Percentiles rank a stretch among this genome's conserved stretches.
phyloP scores from a whole-genome alignment of 2,329 filamentous ascomycete species.

The Botrytis aclada region DNA sequence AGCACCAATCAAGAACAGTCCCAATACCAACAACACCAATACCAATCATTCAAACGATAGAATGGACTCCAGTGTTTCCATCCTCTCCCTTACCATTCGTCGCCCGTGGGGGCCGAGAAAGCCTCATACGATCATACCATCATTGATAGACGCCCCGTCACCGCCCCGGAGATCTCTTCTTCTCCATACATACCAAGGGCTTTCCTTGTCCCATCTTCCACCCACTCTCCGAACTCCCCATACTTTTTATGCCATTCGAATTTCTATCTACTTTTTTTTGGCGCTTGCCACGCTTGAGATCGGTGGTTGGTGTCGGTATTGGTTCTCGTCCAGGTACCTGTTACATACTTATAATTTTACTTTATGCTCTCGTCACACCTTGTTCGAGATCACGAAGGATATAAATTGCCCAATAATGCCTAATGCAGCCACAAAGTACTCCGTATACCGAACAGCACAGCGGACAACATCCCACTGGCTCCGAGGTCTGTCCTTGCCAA shows the following conservation, averaged over 20 bases:
- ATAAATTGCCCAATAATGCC: slow-evolving; percentile 19
- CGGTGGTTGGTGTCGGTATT: background rate
- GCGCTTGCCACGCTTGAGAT: slow-evolving; percentile 15
- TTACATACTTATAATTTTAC: background rate
- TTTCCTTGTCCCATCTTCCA: slow-evolving; percentile 5
- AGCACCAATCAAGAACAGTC: background rate
- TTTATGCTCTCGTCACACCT: slow-evolving; percentile 15
- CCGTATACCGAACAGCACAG: slow-evolving; percentile 3
- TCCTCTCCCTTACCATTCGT: background rate
- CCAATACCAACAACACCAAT: background rate
- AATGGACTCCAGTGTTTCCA: background rate
- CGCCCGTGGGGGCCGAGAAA: background rate
- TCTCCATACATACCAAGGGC: slow-evolving; percentile 11
- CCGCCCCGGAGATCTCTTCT: slow-evolving; percentile 15
- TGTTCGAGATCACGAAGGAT: background rate
- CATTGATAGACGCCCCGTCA: slow-evolving; percentile 5
- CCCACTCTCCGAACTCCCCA: slow-evolving; percentile 4
- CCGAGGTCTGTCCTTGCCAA: slow-evolving; percentile 16
- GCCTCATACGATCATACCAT: background rate
- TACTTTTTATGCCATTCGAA: slow-evolving; percentile 1
- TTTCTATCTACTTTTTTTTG: background rate
- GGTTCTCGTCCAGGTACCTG: background rate
- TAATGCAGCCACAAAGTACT: slow-evolving; percentile 15
- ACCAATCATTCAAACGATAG: background rate
- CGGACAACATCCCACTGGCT: slow-evolving; percentile 8